These are phyloP conservation scores for Ceratocystiopsis brevicomis DNA, from an alignment of 2,329 filamentous ascomycete genomes.

Conservation along the genomic window DNA sequence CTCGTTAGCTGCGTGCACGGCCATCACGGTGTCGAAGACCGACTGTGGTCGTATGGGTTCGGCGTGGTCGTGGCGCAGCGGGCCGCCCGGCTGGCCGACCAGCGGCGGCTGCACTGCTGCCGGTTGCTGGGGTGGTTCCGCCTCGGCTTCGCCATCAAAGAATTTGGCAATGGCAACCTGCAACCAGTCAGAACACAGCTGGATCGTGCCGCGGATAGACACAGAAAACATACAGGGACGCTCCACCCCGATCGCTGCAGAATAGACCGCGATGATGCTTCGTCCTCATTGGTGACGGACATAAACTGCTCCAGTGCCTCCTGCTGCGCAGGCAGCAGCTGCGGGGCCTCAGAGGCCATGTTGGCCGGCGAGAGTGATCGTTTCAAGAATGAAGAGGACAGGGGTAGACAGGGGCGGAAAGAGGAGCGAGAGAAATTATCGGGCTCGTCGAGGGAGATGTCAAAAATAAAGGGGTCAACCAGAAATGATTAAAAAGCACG, in stretches of 20 bases:
- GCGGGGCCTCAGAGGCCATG: not conserved
- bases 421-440: no score
- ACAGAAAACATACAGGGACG: slow-evolving; percentile 45
- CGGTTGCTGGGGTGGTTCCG: not conserved
- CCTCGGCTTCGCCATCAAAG: slow-evolving; percentile 62
- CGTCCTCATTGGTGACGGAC: slow-evolving; percentile 68
- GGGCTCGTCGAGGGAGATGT: no score
- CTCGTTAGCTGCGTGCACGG: not conserved
- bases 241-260: slow-evolving; percentile 89
- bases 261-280: slow-evolving; percentile 56
- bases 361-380: slow-evolving; percentile 18
- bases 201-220: no score
- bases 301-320: slow-evolving; percentile 75
- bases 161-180: slow-evolving; percentile 94
- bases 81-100: not conserved
- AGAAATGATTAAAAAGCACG: no score
- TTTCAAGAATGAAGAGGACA: no score
- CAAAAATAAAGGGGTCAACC: no score
- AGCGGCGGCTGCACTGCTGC: not conserved
- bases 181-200: not conserved
- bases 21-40: not conserved
- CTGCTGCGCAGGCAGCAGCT: slow-evolving; percentile 58
- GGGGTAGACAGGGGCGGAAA: no score
- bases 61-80: slow-evolving; percentile 12
- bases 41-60: not conserved